Evolutionary conservation across 1,139 yeast species (phyloP).

Genomic region (Geotrichum histeridarum): DNA sequence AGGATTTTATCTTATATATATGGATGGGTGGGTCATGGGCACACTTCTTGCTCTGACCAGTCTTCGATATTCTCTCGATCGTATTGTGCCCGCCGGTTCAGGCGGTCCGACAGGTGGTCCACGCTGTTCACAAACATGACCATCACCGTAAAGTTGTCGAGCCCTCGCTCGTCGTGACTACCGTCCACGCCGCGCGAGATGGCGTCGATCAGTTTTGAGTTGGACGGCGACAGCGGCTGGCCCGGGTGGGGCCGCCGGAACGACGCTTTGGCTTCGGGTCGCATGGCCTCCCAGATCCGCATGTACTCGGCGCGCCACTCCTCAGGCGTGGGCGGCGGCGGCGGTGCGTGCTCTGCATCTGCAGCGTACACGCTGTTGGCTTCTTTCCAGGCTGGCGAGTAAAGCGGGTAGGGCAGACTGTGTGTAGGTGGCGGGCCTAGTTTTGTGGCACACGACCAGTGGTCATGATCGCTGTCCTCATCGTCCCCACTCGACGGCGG

Average conservation of each 20-base stretch:
- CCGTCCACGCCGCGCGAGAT: conserved; percentile 87
- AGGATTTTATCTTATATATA: not conserved
- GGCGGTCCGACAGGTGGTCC: conserved; percentile 54
- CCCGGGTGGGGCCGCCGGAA: conserved; percentile 74
- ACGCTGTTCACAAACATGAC: conserved; percentile 67
- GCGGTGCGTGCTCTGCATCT: conserved; percentile 52
- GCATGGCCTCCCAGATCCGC: conserved; percentile 61
- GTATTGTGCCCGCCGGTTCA: conserved; percentile 20
- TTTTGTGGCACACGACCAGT: not conserved
- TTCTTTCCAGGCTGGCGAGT: conserved; percentile 52
- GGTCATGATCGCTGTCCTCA: too few species aligned
- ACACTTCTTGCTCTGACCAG: conserved; percentile 74
- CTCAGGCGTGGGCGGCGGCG: conserved; percentile 48
- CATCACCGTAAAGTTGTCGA: conserved; percentile 63
- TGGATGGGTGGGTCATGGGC: conserved; percentile 44
- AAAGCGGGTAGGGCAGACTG: conserved; percentile 5
- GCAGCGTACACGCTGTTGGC: conserved; percentile 27
- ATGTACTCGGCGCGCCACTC: conserved; percentile 64
- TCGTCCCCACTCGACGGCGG: too few species aligned
- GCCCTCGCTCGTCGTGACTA: conserved; percentile 60
- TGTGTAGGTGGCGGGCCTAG: not conserved
- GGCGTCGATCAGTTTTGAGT: conserved; percentile 56
- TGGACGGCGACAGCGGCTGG: conserved; percentile 50
- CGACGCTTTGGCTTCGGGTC: conserved; percentile 55
- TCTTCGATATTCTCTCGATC: conserved; percentile 53